These are phyloP conservation scores for Phytophthora citricola DNA, from an alignment of 352 stramenopile species.

Conservation along the genomic window DNA sequence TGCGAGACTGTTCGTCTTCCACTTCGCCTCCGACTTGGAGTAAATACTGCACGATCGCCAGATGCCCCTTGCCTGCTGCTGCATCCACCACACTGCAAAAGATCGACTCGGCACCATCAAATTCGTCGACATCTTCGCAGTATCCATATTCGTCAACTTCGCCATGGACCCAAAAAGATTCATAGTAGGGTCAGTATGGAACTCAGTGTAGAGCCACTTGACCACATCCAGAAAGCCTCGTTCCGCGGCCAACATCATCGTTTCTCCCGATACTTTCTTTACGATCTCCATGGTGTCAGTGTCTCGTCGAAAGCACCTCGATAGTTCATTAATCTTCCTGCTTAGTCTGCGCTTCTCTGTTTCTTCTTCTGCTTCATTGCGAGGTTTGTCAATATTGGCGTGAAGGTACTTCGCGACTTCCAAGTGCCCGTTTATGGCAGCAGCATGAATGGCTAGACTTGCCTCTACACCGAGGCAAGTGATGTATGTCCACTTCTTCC, in stretches of 20 bases:
- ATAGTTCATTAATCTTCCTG: neutral
- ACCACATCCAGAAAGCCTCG: constrained; percentile 24
- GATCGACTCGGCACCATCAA: neutral
- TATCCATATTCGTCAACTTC: no score
- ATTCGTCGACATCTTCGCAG: neutral
- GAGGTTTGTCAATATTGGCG: constrained; percentile 4
- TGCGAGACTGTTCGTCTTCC: neutral
- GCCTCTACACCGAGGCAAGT: constrained; percentile 19
- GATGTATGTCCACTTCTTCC: no score
- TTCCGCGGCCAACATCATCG: constrained; percentile 21
- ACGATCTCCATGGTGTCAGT: constrained; percentile 1
- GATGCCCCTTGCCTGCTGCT: constrained; percentile 19
- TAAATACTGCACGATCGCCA: constrained; percentile 22
- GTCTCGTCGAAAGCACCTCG: neutral
- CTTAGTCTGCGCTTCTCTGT: constrained; percentile 6
- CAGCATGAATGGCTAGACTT: constrained; percentile 21
- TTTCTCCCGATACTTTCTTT: constrained; percentile 9
- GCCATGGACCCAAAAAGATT: constrained; percentile 18
- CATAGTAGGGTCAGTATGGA: neutral
- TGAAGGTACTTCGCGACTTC: constrained; percentile 24
- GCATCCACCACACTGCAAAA: constrained; percentile 13
- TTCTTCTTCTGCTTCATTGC: neutral
- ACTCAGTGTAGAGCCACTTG: constrained; percentile 25
- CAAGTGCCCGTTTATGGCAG: constrained; percentile 24
- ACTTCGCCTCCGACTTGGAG: constrained; percentile 6